Evolutionary conservation across 768 basidiomycete species (phyloP), one percentile per base, ranked within the genome.

Genomic region (Gymnopilus dilepis): DNA sequence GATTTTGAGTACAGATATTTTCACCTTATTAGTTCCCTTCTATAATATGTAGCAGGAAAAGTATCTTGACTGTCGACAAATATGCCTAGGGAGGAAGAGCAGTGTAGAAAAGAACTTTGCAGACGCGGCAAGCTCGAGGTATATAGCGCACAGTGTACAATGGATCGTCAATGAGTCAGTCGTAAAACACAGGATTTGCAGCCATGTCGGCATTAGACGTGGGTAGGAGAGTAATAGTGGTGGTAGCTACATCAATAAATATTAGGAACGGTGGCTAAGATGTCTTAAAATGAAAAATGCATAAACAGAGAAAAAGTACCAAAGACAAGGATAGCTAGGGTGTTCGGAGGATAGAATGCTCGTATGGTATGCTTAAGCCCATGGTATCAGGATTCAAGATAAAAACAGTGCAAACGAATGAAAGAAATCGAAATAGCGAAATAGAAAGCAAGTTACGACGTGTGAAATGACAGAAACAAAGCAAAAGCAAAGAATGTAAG

Each of bases 341-440:
- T 33, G 28, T 37, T 6, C 52, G 42, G 19, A 38, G 19, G 22
- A 38, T 68, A 60, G 64, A 45, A 58, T 59, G 48, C 67, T 64
- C 38, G 51, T 61, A 42, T 56, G 43, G 15, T 60, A 60, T 30
- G 50, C n/a, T 40, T 4, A 50, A 28, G n/a, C 17, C 30, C 26
- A 19, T 9, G 47, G 47, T 50, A 50, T 31, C n/a, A 50, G 34
- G 34, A 37, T 37, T 11, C 9, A 37, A 37, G 9, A 37, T 11
- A 11, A 15, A 8, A 37, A 37, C 9, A 37, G 3, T 37, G 34
- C 9, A 11, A 15, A 37, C 15, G 11, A n/a, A 28, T 50, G 26
- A 22, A n/a, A 28, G 47, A n/a, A 31, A 31, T 13, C n/a, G 17
- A 31, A 15, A 6, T 31, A n/a, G 28, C 26, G n/a, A 15, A 19